Evolutionary conservation across 2,329 filamentous ascomycete genomes (phyloP), one percentile per base, ranked within the genome.

Genomic region (Ophiosphaerella narmari): DNA sequence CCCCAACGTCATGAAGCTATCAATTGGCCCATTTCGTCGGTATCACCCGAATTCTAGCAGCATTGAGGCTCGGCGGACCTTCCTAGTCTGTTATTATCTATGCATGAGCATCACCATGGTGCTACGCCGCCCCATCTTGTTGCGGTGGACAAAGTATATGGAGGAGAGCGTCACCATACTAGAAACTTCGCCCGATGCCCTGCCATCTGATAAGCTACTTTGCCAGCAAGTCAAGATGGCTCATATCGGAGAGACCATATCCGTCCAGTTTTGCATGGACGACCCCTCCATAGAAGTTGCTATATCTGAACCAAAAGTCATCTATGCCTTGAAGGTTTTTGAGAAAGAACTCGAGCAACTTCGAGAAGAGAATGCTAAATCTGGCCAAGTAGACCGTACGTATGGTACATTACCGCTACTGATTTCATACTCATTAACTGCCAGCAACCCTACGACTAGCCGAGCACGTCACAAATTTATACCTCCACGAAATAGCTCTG

Each of bases 101-200:
- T 81, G 79, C 46, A 81, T 62, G 54, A 85, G 82, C 60, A 80
- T 80, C 8, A 77, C 83, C 13, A 83, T 84, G 76, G 79, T 84
- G 8, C 71, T 86, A 33, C 76, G 84, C 35, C 78, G 84, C 12
- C 78, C 82, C 0, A 82, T 85, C 34, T 74, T 86, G 2, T 73
- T 86, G 14, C 80, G 82, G 13, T 86, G 83, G 82, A 81, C 79
- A 23, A 78, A 83, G 26, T 86, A 86, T 65, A 85, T 85, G 77
- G 81, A 84, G 39, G 83, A 87, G 60, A 85, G 81, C 57, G 68
- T 86, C 31, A 78, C 82, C 8, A 78, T 83, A 8, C 72, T 87
- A 5, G 78, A 82, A 55, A 80, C 71, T 1, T 82, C 83, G 3
- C 75, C 80, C 0, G 81, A 86, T 14, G 80, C 82, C 3, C 66